phyloP scores from a whole-genome alignment of 1,284 basidiomycete genomes.

The Irpex sp. region DNA sequence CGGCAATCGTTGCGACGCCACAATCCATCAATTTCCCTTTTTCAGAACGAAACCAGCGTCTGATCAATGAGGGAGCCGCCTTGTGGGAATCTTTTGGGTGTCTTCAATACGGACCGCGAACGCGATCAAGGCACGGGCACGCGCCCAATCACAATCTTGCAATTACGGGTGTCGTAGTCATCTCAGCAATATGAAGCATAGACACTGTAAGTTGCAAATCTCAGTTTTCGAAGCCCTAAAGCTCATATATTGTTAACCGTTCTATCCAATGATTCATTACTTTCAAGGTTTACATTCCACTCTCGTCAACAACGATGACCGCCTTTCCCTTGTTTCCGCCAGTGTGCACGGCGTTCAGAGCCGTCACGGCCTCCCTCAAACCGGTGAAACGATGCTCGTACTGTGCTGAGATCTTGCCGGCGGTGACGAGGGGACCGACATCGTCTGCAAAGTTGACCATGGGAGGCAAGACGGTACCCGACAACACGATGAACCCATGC shows the following conservation, averaged over 20 bases:
- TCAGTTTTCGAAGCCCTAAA: not conserved
- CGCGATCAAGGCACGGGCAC: not conserved
- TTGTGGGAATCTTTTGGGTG: no score
- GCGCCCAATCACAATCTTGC: not conserved
- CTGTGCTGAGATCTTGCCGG: conserved; percentile 54
- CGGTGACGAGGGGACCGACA: conserved; percentile 45
- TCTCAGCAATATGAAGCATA: not conserved
- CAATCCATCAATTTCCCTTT: not conserved
- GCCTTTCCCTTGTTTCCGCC: conserved; percentile 57
- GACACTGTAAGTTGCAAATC: not conserved
- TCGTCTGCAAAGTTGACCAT: conserved; percentile 42
- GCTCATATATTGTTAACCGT: no score
- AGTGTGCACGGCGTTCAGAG: conserved; percentile 44
- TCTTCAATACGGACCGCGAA: not conserved
- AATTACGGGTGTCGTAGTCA: not conserved
- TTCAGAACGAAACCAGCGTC: not conserved
- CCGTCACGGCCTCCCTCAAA: conserved; percentile 48
- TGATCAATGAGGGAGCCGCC: not conserved
- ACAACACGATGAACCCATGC: conserved; percentile 10
- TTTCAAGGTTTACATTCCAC: not conserved
- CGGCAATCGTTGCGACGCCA: not conserved
- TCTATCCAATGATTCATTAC: no score
- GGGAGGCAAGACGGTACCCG: conserved; percentile 4
- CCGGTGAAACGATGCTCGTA: conserved; percentile 46
- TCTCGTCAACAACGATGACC: conserved; percentile 30